Base-by-base conservation (phyloP, 2,329 filamentous ascomycete genomes). In the Stachybotrys chartarum region DNA sequence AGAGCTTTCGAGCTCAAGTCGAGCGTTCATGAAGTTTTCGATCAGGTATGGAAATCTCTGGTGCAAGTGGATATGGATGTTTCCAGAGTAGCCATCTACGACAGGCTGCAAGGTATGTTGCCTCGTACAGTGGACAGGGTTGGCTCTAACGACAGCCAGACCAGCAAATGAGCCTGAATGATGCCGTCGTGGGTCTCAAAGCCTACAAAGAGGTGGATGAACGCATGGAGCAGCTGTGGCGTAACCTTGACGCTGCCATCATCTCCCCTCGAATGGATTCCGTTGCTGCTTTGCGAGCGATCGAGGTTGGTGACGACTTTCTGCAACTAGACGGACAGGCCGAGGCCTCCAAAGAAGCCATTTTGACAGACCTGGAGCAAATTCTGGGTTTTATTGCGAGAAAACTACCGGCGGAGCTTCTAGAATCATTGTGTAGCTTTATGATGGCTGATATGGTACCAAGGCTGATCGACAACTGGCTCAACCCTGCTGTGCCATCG, bases 401-500 rank as follows among this genome's bases (percentile, higher is more conserved):
- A 17, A 74, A 73, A 47, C 68, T 87, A 1, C 83, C 84, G 0
- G 55, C 72, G 10, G 78, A 83, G 32, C 72, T 87, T 6, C 68
- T 85, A 1, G 72, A 77, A 50, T 77, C 82, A 1, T 73, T 97
- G 1, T 88, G 88, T 0, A 75, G 80, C 12, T 80, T 83, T 8
- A 82, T 97, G 67, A 82, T 96, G 68, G 85, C 85, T 0, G 78
- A 81, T 45, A 71, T 96, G 10, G 79, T 86, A 8, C 78, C 83
- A 6, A 82, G 83, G 24, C 77, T 97, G 11, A 86, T 91, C 46
- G 80, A 80, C 5, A 77, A 80, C 5, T 96, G 91, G 87, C 79
- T 99, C 7, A 83, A 89, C 35, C 79, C 84, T 14, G 83, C 85
- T 1, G 86, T 99, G 0, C 93, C 94, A 1, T 77, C 86, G 1